Percentiles rank a stretch among this genome's conserved stretches.
These are phyloP conservation scores for Salvia miltiorrhiza DNA, from an alignment of 257 asterid species.

Conservation along the genomic window DNA sequence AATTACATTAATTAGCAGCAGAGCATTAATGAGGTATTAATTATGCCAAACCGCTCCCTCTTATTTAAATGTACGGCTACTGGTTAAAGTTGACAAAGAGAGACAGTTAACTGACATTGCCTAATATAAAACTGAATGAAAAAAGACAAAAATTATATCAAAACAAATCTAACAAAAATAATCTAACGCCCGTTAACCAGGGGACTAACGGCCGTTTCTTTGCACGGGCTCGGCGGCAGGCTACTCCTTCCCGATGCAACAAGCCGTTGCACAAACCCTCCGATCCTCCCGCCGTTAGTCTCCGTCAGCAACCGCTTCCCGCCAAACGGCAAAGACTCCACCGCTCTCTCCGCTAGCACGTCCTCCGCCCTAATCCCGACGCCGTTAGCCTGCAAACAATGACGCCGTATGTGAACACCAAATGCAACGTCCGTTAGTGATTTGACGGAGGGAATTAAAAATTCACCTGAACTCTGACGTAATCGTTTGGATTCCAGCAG, in stretches of 20 bases:
- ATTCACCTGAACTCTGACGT: constrained; percentile 86
- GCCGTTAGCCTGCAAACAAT: constrained; percentile 57
- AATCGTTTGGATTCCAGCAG: constrained; percentile 77
- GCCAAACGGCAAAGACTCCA: constrained; percentile 83
- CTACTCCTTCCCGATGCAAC: constrained; percentile 74
- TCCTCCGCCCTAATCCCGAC: constrained; percentile 34
- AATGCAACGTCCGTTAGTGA: neutral
- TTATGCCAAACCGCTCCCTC: constrained; percentile 15
- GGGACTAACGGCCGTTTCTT: constrained; percentile 77
- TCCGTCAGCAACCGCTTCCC: constrained; percentile 85
- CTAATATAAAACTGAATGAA: constrained; percentile 27
- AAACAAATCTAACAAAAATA: neutral
- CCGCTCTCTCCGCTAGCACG: constrained; percentile 61
- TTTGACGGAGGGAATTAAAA: neutral
- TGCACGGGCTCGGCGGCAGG: constrained; percentile 95
- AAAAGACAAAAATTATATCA: neutral
- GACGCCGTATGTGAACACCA: constrained; percentile 11
- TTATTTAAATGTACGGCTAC: constrained; percentile 36
- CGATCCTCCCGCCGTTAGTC: constrained; percentile 76
- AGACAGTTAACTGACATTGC: constrained; percentile 38
- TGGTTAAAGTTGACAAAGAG: constrained; percentile 32
- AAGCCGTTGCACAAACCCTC: constrained; percentile 71
- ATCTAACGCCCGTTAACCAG: constrained; percentile 80
- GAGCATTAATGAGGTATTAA: constrained; percentile 14
- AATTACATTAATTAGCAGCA: constrained; percentile 21